These are phyloP conservation scores for Meyerozyma smithsonii DNA, from an alignment of 1,139 yeast genomes.

Conservation along the genomic window DNA sequence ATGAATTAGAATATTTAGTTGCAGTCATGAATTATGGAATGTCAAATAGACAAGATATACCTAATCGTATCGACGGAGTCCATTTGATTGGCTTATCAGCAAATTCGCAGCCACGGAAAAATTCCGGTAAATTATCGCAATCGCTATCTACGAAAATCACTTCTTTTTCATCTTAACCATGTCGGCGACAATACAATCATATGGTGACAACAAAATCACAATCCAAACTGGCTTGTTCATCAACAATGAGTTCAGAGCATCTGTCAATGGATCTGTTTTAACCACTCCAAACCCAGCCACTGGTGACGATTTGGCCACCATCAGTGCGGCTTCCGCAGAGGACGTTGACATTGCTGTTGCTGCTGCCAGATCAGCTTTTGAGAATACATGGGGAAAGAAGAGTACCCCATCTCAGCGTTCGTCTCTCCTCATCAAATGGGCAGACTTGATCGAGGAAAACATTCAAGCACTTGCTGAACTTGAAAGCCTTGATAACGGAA, in stretches of 20 bases:
- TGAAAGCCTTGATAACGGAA: constrained; percentile 18
- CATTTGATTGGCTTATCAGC: too few relatives aligned
- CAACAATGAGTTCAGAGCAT: constrained; percentile 16
- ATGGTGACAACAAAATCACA: constrained; percentile 11
- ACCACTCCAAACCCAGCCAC: constrained; percentile 16
- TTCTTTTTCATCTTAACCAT: constrained; percentile 2
- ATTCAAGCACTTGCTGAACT: constrained; percentile 16
- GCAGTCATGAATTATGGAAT: too few relatives aligned
- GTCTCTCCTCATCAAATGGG: constrained; percentile 12
- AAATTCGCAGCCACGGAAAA: background rate
- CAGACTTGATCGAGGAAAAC: constrained; percentile 15
- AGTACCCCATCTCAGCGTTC: constrained; percentile 7
- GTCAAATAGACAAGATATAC: too few relatives aligned
- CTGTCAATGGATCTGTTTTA: constrained; percentile 12
- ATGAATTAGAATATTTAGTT: constrained; percentile 51
- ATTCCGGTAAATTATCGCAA: background rate
- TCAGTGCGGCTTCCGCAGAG: constrained; percentile 14
- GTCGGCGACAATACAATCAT: constrained; percentile 12
- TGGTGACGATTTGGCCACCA: constrained; percentile 14
- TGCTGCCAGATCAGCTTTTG: constrained; percentile 14
- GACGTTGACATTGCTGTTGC: constrained; percentile 16
- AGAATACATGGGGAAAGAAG: constrained; percentile 1
- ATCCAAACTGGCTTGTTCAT: constrained; percentile 16
- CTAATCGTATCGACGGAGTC: too few relatives aligned
- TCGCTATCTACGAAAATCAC: too few relatives aligned